Base-by-base conservation (phyloP, 176 grass and related monocot species). In the Aegilops speltoides region DNA sequence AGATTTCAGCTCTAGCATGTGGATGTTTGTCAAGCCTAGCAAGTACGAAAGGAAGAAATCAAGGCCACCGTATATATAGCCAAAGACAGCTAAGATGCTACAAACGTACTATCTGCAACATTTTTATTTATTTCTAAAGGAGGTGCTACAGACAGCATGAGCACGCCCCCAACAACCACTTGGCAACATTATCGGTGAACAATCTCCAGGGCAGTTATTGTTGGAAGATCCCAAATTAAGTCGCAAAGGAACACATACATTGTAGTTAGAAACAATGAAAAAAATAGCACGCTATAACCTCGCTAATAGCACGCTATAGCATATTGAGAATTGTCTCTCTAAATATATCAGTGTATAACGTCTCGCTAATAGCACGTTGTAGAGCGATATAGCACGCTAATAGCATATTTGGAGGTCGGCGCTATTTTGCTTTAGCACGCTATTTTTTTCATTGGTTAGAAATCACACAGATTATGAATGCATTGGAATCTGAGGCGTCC, bases 181-280 rank as follows among this genome's bases (percentile, higher is more conserved):
- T 45, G 41, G 0, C 41, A 45, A 12, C 41, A n/a, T 17, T 70
- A 54, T 64, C 4, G 13, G 24, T 66, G 43, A 34, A 24, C 20
- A 72, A 84, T 54, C 57, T 31, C 13, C 17, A 64, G 4, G 9
- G 19, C 2, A 41, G 26, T 28, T 61, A 45, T 61, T 14, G 3
- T 73, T 63, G 6, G 64, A 78, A 54, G 10, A 64, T 54, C 5
- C 29, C 23, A 52, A 73, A 20, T 73, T 50, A 5, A 41, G 23
- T 56, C 56, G 24, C 40, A 36, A 66, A 79, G 0, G 34, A 83
- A 59, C 73, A 83, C 17, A 83, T 73, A 79, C 45, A 87, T 59
- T 83, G 23, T 45, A 65, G n/a, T 59, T 79, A 79, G 41, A 83
- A n/a, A n/a, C n/a, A n/a, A n/a, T n/a, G n/a, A n/a, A n/a, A n/a